Evolutionary conservation across 495 filamentous ascomycete genomes (phyloP), one percentile per base, ranked within the genome.

Genomic region (Clavariopsis aquatica): DNA sequence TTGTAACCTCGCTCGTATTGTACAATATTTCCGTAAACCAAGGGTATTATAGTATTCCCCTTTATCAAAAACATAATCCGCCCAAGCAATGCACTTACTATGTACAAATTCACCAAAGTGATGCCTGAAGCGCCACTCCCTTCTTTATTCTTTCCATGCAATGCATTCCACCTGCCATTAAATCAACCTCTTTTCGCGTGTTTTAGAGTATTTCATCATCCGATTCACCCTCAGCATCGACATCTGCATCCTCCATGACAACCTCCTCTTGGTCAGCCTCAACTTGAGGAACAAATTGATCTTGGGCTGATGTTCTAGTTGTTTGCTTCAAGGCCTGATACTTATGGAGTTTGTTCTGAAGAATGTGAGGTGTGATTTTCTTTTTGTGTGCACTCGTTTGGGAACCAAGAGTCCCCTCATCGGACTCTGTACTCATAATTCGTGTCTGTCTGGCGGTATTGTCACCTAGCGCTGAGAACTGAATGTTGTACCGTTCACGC

Each of bases 151-250:
- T 17, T 43, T 17, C 38, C 4, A 9, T 17, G 2, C n/a, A 43
- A 43, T 7, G 15, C 2, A 15, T 15, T 43, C 38, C 38, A 17
- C 38, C 13, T 43, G 13, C 38, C 38, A 43, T 43, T n/a, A 43
- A 7, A 10, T 43, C 38, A 2, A 10, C 15, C 38, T 17, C 38
- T 15, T n/a, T 2, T 15, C n/a, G 38, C 38, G n/a, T 43, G 2
- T 3, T 17, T 58, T 41, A 58, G 17, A 58, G 19, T 41, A 58
- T 58, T 24, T 66, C 63, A 24, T 67, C 64, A 60, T 67, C 64
- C 43, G 10, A 1, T 52, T 68, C 64, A 12, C 27, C 29, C 27
- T 46, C 43, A 22, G 38, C 62, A 3, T 49, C 62, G 1, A 19
- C 41, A 12, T 26, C 43, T 59, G 22, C 24, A 46, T 52, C 57